A percentile compares a stretch with the other conserved stretches of the same genome.
These are phyloP conservation scores for Neoscytalidium dimidiatum DNA, from an alignment of 2,329 filamentous ascomycete species.

Conservation along the genomic window DNA sequence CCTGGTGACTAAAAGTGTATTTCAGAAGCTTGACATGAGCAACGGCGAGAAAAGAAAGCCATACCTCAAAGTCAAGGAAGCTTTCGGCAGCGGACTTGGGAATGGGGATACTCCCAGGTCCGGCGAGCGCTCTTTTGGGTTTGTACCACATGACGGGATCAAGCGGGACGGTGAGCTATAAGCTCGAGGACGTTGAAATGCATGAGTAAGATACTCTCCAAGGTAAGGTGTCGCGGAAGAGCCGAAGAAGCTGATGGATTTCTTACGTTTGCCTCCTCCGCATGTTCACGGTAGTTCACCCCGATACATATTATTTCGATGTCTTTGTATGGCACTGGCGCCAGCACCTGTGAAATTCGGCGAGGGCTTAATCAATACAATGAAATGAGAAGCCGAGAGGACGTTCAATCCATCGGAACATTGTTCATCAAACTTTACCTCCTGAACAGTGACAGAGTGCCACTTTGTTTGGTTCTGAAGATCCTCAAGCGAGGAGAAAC, in stretches of 20 bases:
- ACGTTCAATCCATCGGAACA: neutral
- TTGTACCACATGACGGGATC: slow-evolving; percentile 25
- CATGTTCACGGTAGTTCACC: neutral
- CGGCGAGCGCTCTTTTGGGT: slow-evolving; percentile 19
- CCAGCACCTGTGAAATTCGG: neutral
- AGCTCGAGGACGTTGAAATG: neutral
- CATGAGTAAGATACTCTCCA: neutral
- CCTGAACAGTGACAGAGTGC: neutral
- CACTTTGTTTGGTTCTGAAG: neutral
- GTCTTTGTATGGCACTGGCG: slow-evolving; percentile 26
- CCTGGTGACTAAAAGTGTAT: neutral
- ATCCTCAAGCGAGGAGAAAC: neutral
- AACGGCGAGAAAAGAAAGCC: neutral
- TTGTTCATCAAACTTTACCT: neutral
- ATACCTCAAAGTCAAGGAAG: neutral
- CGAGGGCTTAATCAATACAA: neutral
- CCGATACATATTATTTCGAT: neutral
- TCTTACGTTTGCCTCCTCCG: neutral
- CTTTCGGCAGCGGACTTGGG: slow-evolving; percentile 26
- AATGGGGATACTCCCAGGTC: slow-evolving; percentile 20
- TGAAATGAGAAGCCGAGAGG: neutral
- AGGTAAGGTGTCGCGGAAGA: neutral
- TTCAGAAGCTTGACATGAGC: neutral
- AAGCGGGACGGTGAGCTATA: slow-evolving; percentile 6
- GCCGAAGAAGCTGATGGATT: neutral